A percentile compares a stretch with the other conserved stretches of the same genome.
Conservation (phyloP, 1,284 basidiomycete genomes). For the Marasmius oreades region DNA sequence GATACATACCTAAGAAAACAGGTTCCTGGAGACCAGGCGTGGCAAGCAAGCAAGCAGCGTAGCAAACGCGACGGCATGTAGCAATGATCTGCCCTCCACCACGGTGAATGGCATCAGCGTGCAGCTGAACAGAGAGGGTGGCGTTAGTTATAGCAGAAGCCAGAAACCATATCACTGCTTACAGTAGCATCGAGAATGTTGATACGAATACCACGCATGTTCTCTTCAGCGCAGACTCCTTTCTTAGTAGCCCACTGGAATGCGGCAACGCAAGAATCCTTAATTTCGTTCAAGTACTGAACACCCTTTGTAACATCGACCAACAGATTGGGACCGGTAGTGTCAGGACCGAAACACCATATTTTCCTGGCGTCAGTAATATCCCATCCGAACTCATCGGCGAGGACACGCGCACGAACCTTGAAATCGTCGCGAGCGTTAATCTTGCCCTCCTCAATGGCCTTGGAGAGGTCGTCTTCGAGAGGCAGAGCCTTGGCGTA, state of each 20-base stretch:
- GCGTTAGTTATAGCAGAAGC: constrained; percentile 12
- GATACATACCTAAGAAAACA: constrained; percentile 81
- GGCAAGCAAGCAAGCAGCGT: constrained; percentile 93
- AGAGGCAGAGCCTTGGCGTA: constrained; percentile 92
- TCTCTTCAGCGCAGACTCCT: constrained; percentile 96
- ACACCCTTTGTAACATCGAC: constrained; percentile 99
- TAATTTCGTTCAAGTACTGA: constrained; percentile 98
- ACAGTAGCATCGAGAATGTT: constrained; percentile 97
- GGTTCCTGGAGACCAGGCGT: constrained; percentile 94
- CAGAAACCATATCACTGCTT: constrained; percentile 26
- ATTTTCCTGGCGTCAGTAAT: constrained; percentile 99
- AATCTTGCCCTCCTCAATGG: constrained; percentile 89
- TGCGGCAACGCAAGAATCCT: constrained; percentile 98
- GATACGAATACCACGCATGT: constrained; percentile 97
- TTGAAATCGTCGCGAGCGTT: constrained; percentile 97
- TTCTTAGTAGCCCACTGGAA: constrained; percentile 99
- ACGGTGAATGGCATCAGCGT: constrained; percentile 99
- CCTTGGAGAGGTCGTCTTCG: constrained; percentile 91
- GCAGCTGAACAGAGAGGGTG: constrained; percentile 61
- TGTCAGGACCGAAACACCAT: constrained; percentile 99
- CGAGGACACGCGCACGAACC: constrained; percentile 90
- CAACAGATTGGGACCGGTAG: constrained; percentile 94
- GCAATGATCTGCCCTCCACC: constrained; percentile 99
- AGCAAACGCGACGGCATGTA: constrained; percentile 92
- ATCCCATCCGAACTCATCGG: constrained; percentile 98